Base-by-base conservation (phyloP, 1,284 basidiomycete genomes). In the Cutaneotrichosporon dermatis region DNA sequence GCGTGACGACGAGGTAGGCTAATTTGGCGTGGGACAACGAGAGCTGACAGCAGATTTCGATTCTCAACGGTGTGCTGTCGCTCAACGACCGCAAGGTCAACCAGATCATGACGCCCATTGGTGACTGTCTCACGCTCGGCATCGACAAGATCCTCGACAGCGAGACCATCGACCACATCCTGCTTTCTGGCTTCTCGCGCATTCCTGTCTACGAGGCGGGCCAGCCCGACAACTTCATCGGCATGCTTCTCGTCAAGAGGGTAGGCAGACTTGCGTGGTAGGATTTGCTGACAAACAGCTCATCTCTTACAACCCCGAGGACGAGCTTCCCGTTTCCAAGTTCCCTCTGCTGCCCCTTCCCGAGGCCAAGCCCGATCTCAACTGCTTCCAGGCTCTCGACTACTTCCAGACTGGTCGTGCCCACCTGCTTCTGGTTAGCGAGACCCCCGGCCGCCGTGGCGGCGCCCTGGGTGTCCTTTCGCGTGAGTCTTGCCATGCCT, bases 371-470 rank as follows among this genome's bases (percentile, higher is more conserved):
- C 89, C 91, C 1, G 84, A 86, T 16, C 92, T 76, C 90, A 93
- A 78, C 89, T 92, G 90, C 89, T 75, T 78, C 64, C 78, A 82
- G 71, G 79, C 79, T 7, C 69, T 76, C 50, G 78, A 80, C 68
- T 81, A 75, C 69, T 93, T 91, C 83, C 95, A 98, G 82, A 95
- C 92, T 3, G 95, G 95, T 6, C 86, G 93, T 53, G 91, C 92
- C 0, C 95, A 99, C 78, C 82, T 98, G 65, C 82, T 99, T 25
- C 81, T 99, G 33, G 85, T 99, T 41, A 92, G 89, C 66, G 82
- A 82, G 10, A 89, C 88, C 0, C 93, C 93, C 0, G 93, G 93
- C 0, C 77, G 83, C 46, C 81, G 86, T 4, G 87, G 88, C 13
- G 92, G 92, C 45, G 92, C 86, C 2, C 82, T 92, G 36, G 91